These are phyloP conservation scores for Colletotrichum lindemuthianum DNA, from an alignment of 2,329 filamentous ascomycete species.

Conservation along the genomic window DNA sequence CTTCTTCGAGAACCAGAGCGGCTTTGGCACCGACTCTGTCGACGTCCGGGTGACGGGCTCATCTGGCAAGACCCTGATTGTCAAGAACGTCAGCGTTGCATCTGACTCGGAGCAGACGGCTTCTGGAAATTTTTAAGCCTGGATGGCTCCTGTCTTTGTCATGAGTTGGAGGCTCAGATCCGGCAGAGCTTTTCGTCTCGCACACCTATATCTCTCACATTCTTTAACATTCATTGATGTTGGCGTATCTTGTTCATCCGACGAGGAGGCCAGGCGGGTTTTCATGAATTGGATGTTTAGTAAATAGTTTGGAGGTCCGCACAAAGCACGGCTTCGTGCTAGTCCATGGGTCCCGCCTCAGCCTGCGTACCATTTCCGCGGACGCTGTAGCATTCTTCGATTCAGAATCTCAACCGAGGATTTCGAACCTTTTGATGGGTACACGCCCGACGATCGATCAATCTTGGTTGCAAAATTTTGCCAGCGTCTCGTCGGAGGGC, in stretches of 20 bases:
- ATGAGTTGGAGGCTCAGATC: too few relatives aligned
- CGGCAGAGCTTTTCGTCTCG: too few relatives aligned
- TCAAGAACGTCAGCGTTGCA: constrained; percentile 60
- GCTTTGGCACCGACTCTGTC: constrained; percentile 64
- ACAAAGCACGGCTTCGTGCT: not conserved
- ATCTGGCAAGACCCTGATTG: constrained; percentile 60
- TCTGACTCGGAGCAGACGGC: constrained; percentile 44
- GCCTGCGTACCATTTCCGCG: constrained; percentile 6
- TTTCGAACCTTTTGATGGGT: too few relatives aligned
- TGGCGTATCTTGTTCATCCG: too few relatives aligned
- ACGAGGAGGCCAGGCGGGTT: too few relatives aligned
- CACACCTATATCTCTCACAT: too few relatives aligned
- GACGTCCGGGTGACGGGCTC: constrained; percentile 65
- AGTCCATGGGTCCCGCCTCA: constrained; percentile 1
- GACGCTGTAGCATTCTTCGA: constrained; percentile 17
- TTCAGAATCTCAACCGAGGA: constrained; percentile 19
- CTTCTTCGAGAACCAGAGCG: constrained; percentile 69
- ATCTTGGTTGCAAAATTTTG: too few relatives aligned
- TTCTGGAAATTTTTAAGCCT: constrained; percentile 44
- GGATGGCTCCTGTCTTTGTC: not conserved
- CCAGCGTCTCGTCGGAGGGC: too few relatives aligned
- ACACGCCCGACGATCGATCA: too few relatives aligned
- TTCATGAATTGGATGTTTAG: too few relatives aligned
- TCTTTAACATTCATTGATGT: too few relatives aligned
- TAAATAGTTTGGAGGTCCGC: not conserved